A percentile compares a stretch with the other conserved stretches of the same genome.
Conservation (phyloP, 345 rosid genomes). For the Ceriops decandra region DNA sequence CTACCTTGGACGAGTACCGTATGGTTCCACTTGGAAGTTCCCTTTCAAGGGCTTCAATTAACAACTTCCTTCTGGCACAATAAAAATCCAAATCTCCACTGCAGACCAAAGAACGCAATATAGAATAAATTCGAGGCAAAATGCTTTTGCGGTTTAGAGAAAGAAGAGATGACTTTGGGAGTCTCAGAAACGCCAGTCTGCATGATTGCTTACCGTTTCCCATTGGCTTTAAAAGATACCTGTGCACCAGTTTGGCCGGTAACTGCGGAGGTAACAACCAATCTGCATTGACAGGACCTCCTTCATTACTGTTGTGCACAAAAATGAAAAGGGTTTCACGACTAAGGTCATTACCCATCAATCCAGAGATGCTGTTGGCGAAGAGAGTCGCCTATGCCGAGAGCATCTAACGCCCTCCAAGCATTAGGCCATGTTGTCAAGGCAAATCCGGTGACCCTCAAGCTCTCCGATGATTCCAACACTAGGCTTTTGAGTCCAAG, state of each 20-base stretch:
- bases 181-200: neutral
- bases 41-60: conserved; percentile 50
- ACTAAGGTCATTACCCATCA: conserved; percentile 27
- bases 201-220: conserved; percentile 29
- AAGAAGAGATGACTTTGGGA: neutral
- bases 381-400: conserved; percentile 47
- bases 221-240: conserved; percentile 12
- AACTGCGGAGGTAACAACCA: conserved; percentile 21
- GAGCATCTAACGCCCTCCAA: conserved; percentile 70
- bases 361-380: conserved; percentile 40
- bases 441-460: conserved; percentile 60
- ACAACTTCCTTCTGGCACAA: conserved; percentile 46
- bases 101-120: neutral
- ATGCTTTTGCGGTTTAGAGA: no score
- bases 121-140: neutral
- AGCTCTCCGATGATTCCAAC: conserved; percentile 54
- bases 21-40: conserved; percentile 61
- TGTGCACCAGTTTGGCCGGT: conserved; percentile 14
- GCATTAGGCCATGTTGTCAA: conserved; percentile 51
- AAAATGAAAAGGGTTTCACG: no score
- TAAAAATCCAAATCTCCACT: conserved; percentile 48
- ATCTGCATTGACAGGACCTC: conserved; percentile 25
- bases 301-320: neutral
- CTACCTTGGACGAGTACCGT: conserved; percentile 62
- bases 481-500: conserved; percentile 63